Conservation (phyloP, 345 rosid species). For the Gossypium australe region DNA sequence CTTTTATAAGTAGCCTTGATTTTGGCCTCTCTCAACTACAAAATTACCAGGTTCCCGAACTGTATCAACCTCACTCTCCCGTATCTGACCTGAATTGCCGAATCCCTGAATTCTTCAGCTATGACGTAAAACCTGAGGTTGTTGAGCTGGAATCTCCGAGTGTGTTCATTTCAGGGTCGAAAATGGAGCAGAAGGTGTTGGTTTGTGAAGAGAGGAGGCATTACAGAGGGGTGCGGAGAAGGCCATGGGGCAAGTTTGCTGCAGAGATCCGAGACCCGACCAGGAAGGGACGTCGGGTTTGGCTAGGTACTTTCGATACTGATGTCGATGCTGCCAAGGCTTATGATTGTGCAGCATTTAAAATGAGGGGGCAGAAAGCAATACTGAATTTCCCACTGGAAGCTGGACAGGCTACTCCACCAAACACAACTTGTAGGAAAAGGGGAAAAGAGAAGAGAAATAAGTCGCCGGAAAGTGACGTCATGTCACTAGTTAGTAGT, state of each 20-base stretch:
- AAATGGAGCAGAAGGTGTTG: neutral
- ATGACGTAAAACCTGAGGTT: slow-evolving; percentile 24
- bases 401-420: slow-evolving; percentile 56
- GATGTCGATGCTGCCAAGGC: slow-evolving; percentile 86
- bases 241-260: slow-evolving; percentile 95
- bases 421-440: slow-evolving; percentile 44
- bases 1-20: slow-evolving; percentile 28
- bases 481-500: neutral
- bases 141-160: slow-evolving; percentile 17
- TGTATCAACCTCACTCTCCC: slow-evolving; percentile 32
- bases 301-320: slow-evolving; percentile 68
- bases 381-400: slow-evolving; percentile 80
- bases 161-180: slow-evolving; percentile 10
- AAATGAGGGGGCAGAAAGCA: slow-evolving; percentile 79
- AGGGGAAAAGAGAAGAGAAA: slow-evolving; percentile 33
- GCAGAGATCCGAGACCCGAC: slow-evolving; percentile 92
- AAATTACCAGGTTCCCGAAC: slow-evolving; percentile 23
- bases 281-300: slow-evolving; percentile 72
- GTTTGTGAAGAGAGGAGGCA: slow-evolving; percentile 33
- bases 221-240: slow-evolving; percentile 82
- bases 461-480: slow-evolving; percentile 13
- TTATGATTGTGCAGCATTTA: slow-evolving; percentile 81
- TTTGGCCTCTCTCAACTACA: slow-evolving; percentile 28
- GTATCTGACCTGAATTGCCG: slow-evolving; percentile 17
- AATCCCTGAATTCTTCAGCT: slow-evolving; percentile 10